Conservation (phyloP, 1,139 yeast genomes). For the Yarrowia galli region DNA sequence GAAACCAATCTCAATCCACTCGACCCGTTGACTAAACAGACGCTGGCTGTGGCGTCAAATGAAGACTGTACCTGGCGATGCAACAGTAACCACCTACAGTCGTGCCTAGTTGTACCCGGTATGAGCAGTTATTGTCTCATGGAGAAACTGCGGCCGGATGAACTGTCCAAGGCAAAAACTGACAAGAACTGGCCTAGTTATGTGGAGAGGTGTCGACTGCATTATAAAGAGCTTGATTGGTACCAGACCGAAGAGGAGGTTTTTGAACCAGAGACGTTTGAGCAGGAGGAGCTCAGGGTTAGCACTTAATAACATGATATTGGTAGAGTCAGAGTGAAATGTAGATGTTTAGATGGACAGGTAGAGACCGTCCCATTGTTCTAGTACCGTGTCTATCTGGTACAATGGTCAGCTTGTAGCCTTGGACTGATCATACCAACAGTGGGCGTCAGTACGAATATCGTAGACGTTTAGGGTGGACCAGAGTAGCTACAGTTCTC, state of each 20-base stretch:
- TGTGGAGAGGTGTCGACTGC: background rate
- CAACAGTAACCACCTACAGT: background rate
- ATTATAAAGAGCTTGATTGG: background rate
- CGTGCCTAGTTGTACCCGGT: slow-evolving; percentile 14
- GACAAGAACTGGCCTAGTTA: background rate
- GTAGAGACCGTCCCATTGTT: no score
- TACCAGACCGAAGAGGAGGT: background rate
- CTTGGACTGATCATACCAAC: no score
- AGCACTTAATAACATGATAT: no score
- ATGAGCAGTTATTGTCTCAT: background rate
- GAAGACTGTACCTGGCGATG: slow-evolving; percentile 8
- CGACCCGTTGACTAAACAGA: background rate
- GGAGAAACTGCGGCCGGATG: background rate
- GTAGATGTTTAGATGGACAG: no score
- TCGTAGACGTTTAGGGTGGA: no score
- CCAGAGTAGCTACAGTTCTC: no score
- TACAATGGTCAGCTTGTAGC: no score
- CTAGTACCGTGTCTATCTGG: no score
- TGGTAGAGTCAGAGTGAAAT: no score
- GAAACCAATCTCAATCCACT: background rate
- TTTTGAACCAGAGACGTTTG: background rate
- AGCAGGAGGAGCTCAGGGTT: no score
- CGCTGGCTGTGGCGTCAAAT: background rate
- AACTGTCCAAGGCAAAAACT: background rate
- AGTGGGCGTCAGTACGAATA: no score